Evolutionary conservation across 768 basidiomycete genomes (phyloP), one percentile per base, ranked within the genome.

Genomic region (Lactifluus pinguis): DNA sequence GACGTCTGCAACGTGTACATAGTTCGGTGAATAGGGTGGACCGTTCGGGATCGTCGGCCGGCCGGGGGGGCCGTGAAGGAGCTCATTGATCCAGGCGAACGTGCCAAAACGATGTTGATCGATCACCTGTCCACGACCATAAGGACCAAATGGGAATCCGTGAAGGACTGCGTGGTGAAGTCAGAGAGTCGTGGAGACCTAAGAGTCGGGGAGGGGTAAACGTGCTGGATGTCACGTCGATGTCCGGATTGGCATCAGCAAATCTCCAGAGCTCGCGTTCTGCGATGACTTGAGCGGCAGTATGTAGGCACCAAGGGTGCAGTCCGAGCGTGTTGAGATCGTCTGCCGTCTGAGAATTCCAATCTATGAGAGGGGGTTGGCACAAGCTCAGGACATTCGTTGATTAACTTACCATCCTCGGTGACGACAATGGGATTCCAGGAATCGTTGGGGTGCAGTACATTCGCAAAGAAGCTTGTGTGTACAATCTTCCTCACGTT

Each of bases 251-350:
- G 39, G 39, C 39, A 7, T 58, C 61, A 17, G 56, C 57, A 25
- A 62, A 62, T n/a, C 19, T 54, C 61, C 61, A 62, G 32, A 62
- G 47, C 39, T 58, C 61, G 41, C 61, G 61, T n/a, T 62, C 61
- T 3, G 61, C 61, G 47, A 58, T 58, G 52, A 62, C 57, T 25
- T 29, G 52, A 11, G 56, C 56, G 2, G 52, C 47, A 2, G 61
- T 62, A 17, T 57, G 47, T 14, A 62, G 11, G 41, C 61, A 62
- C 61, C 55, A 62, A 5, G 61, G 61, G 39, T 62, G 61, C 56
- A 62, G 6, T 21, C 61, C 61, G 32, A 62, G 56, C 41, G n/a
- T 49, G n/a, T 49, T 49, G 13, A 39, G 36, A n/a, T 58, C 56
- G 2, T 53, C 30, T 53, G 21, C 47, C 2, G 56, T 58, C 52